Conservation (phyloP, 148 eudicot genomes). For the Agrostemma githago region DNA sequence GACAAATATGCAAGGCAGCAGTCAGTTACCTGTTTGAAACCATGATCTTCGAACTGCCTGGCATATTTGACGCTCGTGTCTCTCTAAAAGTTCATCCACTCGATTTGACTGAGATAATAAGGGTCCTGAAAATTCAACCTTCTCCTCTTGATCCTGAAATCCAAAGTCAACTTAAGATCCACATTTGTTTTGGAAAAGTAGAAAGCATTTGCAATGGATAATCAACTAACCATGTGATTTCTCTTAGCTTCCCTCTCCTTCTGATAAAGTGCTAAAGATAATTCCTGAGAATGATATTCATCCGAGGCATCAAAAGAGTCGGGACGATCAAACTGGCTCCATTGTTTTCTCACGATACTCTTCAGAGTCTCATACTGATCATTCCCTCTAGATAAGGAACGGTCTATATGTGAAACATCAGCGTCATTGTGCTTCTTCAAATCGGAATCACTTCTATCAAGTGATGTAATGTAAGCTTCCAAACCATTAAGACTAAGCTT, state of each 20-base stretch:
- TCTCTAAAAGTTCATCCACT: conserved; percentile 83
- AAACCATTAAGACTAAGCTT: conserved; percentile 56
- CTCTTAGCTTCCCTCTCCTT: conserved; percentile 62
- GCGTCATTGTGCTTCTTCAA: conserved; percentile 39
- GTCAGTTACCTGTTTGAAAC: conserved; percentile 68
- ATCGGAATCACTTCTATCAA: conserved; percentile 39
- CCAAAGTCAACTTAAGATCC: conserved; percentile 6
- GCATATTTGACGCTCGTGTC: conserved; percentile 89
- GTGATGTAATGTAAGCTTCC: conserved; percentile 47
- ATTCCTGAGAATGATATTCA: conserved; percentile 81
- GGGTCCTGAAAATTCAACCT: conserved; percentile 94
- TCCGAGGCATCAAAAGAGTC: conserved; percentile 90
- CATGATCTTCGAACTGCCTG: conserved; percentile 88
- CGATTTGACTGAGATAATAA: conserved; percentile 61
- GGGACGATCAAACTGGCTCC: conserved; percentile 77
- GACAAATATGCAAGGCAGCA: neutral
- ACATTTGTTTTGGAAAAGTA: neutral
- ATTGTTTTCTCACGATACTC: conserved; percentile 48
- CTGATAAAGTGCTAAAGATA: conserved; percentile 70
- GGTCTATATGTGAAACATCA: conserved; percentile 30
- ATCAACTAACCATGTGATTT: conserved; percentile 55
- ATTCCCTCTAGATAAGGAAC: conserved; percentile 39
- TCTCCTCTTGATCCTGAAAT: conserved; percentile 62
- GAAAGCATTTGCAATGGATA: neutral
- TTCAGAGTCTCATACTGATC: conserved; percentile 50